phyloP scores from a whole-genome alignment of 306 rosid genomes.

The Herpetospermum pedunculosum region DNA sequence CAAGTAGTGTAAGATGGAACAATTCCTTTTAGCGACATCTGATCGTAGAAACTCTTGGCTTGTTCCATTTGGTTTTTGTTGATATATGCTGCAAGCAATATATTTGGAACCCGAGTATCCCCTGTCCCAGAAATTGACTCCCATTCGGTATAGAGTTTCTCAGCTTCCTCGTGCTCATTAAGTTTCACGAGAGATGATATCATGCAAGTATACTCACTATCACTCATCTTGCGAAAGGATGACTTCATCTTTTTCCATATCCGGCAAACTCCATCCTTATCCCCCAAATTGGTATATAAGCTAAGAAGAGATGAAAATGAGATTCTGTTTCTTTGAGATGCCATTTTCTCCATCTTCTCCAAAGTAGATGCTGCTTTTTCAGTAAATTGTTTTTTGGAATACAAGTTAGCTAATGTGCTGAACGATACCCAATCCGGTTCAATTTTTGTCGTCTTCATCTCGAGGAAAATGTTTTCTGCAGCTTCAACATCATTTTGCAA shows the following conservation, averaged over 20 bases:
- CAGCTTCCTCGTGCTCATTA: conserved; percentile 56
- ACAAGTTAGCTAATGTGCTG: conserved; percentile 65
- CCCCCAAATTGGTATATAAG: conserved; percentile 69
- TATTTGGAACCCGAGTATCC: conserved; percentile 59
- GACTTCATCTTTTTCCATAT: conserved; percentile 64
- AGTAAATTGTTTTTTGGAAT: conserved; percentile 31
- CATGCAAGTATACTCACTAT: conserved; percentile 72
- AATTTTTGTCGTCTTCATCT: conserved; percentile 49
- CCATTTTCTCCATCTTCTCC: conserved; percentile 77
- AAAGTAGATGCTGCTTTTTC: conserved; percentile 61
- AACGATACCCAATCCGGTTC: conserved; percentile 78
- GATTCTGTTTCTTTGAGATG: conserved; percentile 30
- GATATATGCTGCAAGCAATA: conserved; percentile 64
- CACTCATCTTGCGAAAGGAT: conserved; percentile 57
- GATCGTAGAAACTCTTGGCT: conserved; percentile 46
- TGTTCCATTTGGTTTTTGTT: conserved; percentile 49
- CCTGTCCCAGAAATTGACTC: conserved; percentile 54
- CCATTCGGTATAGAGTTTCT: conserved; percentile 69
- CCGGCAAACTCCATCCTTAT: conserved; percentile 49
- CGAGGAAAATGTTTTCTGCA: conserved; percentile 63
- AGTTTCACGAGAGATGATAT: conserved; percentile 72
- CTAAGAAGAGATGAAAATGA: conserved; percentile 74
- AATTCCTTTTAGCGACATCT: conserved; percentile 37
- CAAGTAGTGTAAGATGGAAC: conserved; percentile 60
- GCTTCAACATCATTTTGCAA: conserved; percentile 45